Percentiles rank a stretch among this genome's conserved stretches.
phyloP scores from a whole-genome alignment of 192 early-diverging fungal species.

The Mortierella antarctica region DNA sequence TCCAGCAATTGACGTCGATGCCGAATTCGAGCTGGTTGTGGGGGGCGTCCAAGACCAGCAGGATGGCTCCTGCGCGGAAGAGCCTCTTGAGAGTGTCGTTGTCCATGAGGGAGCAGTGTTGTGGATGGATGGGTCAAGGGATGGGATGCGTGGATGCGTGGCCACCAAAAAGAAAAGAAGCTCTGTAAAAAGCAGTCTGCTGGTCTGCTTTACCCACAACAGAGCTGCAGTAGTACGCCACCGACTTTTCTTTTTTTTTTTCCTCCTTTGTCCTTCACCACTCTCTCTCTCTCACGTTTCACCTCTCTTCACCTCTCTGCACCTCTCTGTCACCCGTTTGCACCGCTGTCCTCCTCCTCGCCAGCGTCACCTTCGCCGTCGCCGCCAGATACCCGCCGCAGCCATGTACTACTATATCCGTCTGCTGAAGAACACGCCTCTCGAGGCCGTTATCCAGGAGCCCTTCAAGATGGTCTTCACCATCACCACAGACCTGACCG shows the following conservation, averaged over 20 bases:
- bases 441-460: constrained; percentile 54
- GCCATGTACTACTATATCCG: constrained; percentile 53
- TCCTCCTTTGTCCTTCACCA: background rate
- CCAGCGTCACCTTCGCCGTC: no score
- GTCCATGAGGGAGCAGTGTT: constrained; percentile 66
- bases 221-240: background rate
- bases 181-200: background rate
- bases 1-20: constrained; percentile 91
- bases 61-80: constrained; percentile 80
- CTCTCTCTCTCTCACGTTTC: no score
- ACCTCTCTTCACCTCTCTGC: background rate
- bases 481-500: constrained; percentile 50
- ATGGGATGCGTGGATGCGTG: background rate
- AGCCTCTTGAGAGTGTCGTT: constrained; percentile 82
- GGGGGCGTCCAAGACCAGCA: constrained; percentile 89
- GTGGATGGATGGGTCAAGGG: background rate
- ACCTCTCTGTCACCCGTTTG: background rate
- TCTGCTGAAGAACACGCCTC: constrained; percentile 49
- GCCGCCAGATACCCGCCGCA: background rate
- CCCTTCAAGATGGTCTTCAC: constrained; percentile 55
- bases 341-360: background rate
- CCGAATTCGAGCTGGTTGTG: constrained; percentile 78
- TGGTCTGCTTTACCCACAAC: background rate
- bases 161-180: background rate
- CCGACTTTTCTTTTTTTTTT: constrained; percentile 6